phyloP scores from a whole-genome alignment of 2,329 filamentous ascomycete genomes.

The Xylaria multiplex region DNA sequence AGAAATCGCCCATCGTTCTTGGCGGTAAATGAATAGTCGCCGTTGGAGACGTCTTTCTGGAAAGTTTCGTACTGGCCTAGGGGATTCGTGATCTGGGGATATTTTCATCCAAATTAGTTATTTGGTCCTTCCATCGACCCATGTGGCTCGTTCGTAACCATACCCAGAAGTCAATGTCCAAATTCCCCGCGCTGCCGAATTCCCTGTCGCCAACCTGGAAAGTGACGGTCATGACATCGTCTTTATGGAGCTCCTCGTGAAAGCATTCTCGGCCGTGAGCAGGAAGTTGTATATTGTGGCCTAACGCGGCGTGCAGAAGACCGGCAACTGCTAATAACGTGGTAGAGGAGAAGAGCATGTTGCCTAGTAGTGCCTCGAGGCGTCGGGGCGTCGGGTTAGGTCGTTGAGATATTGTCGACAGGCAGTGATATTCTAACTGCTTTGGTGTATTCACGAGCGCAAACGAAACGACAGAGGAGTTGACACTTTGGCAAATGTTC shows the following conservation, averaged over 20 bases:
- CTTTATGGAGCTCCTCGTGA: slow-evolving; percentile 89
- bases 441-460: slow-evolving; percentile 15
- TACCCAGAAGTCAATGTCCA: slow-evolving; percentile 99
- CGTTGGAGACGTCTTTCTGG: slow-evolving; percentile 83
- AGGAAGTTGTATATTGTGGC: slow-evolving; percentile 95
- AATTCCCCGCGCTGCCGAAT: slow-evolving; percentile 91
- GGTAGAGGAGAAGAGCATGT: slow-evolving; percentile 58
- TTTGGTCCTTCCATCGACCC: slow-evolving; percentile 19
- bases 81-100: slow-evolving; percentile 78
- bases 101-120: slow-evolving; percentile 35
- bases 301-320: slow-evolving; percentile 61
- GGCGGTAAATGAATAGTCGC: slow-evolving; percentile 92
- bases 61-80: slow-evolving; percentile 78
- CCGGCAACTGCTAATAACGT: slow-evolving; percentile 64
- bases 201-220: slow-evolving; percentile 98
- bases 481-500: slow-evolving; percentile 42
- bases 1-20: slow-evolving; percentile 85
- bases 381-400: slow-evolving; percentile 5
- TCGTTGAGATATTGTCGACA: slow-evolving; percentile 22
- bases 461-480: slow-evolving; percentile 34
- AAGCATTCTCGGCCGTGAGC: slow-evolving; percentile 97
- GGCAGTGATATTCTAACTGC: slow-evolving; percentile 6
- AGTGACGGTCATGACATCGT: slow-evolving; percentile 98
- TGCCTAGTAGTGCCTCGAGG: slow-evolving; percentile 36
- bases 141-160: slow-evolving; percentile 45